phyloP scores from a whole-genome alignment of 2,329 filamentous ascomycete species.

The Diaporthe helianthi region DNA sequence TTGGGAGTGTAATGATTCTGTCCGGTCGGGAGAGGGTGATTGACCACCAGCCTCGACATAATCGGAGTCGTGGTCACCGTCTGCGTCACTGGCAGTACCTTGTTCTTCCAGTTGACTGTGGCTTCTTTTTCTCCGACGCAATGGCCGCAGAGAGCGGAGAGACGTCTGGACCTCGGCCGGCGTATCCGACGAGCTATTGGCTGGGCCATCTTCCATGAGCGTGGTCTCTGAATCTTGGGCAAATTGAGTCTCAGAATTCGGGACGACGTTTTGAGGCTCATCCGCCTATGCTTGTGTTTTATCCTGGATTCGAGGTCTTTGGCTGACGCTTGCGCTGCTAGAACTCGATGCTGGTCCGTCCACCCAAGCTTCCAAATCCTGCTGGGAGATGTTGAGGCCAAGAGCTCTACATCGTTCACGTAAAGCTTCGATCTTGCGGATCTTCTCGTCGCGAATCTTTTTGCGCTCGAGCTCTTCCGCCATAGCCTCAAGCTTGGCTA shows the following conservation, averaged over 20 bases:
- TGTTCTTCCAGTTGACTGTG: not conserved
- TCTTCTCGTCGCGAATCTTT: not conserved
- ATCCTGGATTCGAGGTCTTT: too few species aligned
- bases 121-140: not conserved
- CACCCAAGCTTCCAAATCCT: not conserved
- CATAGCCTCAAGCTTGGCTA: too few species aligned
- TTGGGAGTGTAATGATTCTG: too few species aligned
- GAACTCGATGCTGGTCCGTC: not conserved
- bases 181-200: not conserved
- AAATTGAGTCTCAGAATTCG: not conserved
- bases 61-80: not conserved
- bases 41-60: not conserved
- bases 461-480: too few species aligned
- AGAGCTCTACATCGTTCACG: not conserved
- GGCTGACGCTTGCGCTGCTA: too few species aligned
- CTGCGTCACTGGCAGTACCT: not conserved
- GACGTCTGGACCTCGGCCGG: not conserved
- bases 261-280: not conserved
- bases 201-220: not conserved
- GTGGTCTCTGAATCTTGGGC: not conserved
- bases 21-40: not conserved
- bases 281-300: not conserved
- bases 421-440: not conserved
- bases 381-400: not conserved
- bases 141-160: not conserved